phyloP scores from a whole-genome alignment of 78 protist genomes.

The Protostelium mycophagum region DNA sequence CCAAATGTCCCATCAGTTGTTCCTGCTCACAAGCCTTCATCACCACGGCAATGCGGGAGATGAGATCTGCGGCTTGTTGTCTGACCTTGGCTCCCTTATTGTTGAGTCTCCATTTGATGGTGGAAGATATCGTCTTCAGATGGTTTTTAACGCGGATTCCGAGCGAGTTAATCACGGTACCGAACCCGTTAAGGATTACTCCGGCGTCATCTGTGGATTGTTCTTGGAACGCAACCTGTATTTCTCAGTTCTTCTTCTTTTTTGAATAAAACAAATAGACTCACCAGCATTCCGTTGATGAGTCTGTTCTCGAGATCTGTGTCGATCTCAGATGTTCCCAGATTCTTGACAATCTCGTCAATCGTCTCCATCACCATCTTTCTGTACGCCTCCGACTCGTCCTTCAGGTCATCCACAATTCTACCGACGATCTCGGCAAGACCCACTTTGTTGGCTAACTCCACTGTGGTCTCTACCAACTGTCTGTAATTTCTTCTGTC shows the following conservation, averaged over 20 bases:
- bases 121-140: slow-evolving; percentile 88
- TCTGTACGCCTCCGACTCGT: slow-evolving; percentile 91
- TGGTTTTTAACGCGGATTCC: slow-evolving; percentile 88
- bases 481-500: slow-evolving; percentile 79
- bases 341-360: slow-evolving; percentile 68
- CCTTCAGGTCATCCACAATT: slow-evolving; percentile 91
- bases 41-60: slow-evolving; percentile 89
- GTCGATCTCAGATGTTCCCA: slow-evolving; percentile 92
- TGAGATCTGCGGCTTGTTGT: slow-evolving; percentile 95
- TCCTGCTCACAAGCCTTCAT: slow-evolving; percentile 89
- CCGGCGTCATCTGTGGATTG: slow-evolving; percentile 78
- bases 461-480: slow-evolving; percentile 97
- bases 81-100: slow-evolving; percentile 73
- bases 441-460: slow-evolving; percentile 93
- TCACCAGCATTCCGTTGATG: slow-evolving; percentile 93
- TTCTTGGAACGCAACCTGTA: slow-evolving; percentile 95
- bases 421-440: slow-evolving; percentile 75
- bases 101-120: slow-evolving; percentile 91
- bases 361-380: slow-evolving; percentile 91
- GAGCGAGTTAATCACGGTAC: slow-evolving; percentile 84
- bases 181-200: slow-evolving; percentile 87
- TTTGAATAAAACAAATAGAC: no score
- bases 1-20: slow-evolving; percentile 81
- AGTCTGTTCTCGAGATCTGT: slow-evolving; percentile 82
- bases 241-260: no score